Base-by-base conservation (phyloP, 352 stramenopile species). In the Globisporangium canariense region DNA sequence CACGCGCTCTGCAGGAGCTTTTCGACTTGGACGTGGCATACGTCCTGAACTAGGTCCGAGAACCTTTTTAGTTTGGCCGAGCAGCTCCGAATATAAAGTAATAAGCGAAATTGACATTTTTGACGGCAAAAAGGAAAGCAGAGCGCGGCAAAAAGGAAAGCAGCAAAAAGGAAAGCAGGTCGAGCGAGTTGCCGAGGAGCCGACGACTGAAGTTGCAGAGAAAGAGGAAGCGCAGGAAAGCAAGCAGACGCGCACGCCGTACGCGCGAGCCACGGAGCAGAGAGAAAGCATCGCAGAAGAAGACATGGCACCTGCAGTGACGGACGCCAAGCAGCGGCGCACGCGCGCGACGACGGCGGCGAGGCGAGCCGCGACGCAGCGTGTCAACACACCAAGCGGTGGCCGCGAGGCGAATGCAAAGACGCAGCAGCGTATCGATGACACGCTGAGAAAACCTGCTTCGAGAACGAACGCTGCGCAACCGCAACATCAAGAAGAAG, bases 281-380 rank as follows among this genome's bases (percentile, higher is more conserved):
- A 54, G 49, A 52, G 20, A 38, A 28, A 28, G 25, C 25, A 28
- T 28, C 25, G 50, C 30, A 50, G 43, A n/a, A 45, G 18, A 22
- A 11, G 51, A 45, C 16, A 58, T 58, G 51, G 30, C 51, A 11
- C 51, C 51, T 43, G 28, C 51, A 18, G 51, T 8, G 16, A 30
- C 14, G 7, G 32, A 46, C n/a, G 54, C 5, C 6, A 50, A 25
- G 55, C 46, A 49, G 56, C 56, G 62, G 5, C 62, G 56, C 45
- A 68, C 60, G 51, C 60, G 60, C 30, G 62, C 62, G 30, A 43
- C 32, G 18, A 68, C 54, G 3, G 57, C 50, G 13, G 51, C 64
- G 4, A 65, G 59, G 59, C 64, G 58, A 16, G 64, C 57, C 2
- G 58, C 36, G 10, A 22, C n/a, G 6, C 5, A 20, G 25, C 20